Conservation (phyloP, 768 basidiomycete genomes). For the Bullera alba region DNA sequence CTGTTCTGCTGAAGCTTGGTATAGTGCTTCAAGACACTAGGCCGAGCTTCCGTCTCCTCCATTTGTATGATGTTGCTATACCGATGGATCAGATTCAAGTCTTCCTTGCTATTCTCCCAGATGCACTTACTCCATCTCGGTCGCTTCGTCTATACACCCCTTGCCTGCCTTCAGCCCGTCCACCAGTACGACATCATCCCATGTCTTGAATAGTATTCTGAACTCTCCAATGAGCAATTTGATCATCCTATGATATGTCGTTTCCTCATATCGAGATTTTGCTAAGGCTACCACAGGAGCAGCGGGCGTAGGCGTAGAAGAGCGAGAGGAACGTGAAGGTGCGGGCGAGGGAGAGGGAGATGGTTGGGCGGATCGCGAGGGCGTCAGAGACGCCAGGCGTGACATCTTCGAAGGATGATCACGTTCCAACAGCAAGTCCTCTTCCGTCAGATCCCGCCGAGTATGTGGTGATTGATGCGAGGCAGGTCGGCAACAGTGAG, state of each 20-base stretch:
- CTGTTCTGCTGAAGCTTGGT: slow-evolving; percentile 7
- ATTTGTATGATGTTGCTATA: slow-evolving; percentile 26
- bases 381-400: slow-evolving; percentile 31
- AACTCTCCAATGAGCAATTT: slow-evolving; percentile 64
- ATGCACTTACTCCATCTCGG: slow-evolving; percentile 69
- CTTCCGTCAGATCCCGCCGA: too few species aligned
- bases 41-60: slow-evolving; percentile 20
- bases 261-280: slow-evolving; percentile 49
- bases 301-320: neutral
- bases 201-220: slow-evolving; percentile 58
- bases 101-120: neutral
- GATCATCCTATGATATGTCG: slow-evolving; percentile 74
- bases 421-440: too few species aligned
- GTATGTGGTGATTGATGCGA: too few species aligned
- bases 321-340: neutral
- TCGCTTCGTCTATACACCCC: slow-evolving; percentile 66
- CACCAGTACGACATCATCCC: slow-evolving; percentile 73
- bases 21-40: slow-evolving; percentile 15
- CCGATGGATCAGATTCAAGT: neutral
- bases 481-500: too few species aligned
- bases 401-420: too few species aligned
- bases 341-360: slow-evolving; percentile 18
- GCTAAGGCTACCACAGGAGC: neutral
- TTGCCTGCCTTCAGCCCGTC: slow-evolving; percentile 73
- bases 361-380: slow-evolving; percentile 11